Evolutionary conservation across 2,329 filamentous ascomycete species (phyloP).

Genomic region (Penicillium frequentans): DNA sequence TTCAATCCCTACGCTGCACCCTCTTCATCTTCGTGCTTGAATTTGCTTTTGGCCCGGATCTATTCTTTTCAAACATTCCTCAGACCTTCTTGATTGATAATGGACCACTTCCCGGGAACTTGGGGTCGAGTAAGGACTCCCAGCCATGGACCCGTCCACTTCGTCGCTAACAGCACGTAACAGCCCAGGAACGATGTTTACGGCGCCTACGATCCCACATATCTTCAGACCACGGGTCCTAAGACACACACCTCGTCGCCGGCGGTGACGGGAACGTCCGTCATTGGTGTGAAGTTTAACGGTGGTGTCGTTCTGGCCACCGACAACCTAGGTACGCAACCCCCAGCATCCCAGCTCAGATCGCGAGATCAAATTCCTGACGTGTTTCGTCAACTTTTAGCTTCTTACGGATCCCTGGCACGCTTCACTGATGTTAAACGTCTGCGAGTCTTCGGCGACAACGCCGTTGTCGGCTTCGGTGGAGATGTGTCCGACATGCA

Average conservation of each 20-base stretch:
- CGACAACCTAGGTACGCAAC: conserved; percentile 82
- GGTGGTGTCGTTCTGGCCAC: conserved; percentile 95
- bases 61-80: neutral
- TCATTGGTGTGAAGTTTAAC: conserved; percentile 92
- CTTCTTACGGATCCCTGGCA: conserved; percentile 94
- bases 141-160: conserved; percentile 6
- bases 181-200: conserved; percentile 98
- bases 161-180: conserved; percentile 35
- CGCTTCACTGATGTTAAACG: conserved; percentile 97
- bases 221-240: conserved; percentile 69
- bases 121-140: conserved; percentile 59
- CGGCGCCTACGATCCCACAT: conserved; percentile 85
- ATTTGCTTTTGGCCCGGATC: neutral
- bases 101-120: conserved; percentile 66
- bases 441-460: conserved; percentile 81
- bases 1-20: conserved; percentile 13
- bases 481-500: conserved; percentile 99
- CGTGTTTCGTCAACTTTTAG: conserved; percentile 47
- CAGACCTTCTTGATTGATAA: conserved; percentile 34
- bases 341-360: neutral
- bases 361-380: neutral
- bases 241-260: conserved; percentile 88
- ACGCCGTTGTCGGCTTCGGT: conserved; percentile 86
- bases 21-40: neutral
- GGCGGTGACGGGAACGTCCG: conserved; percentile 94